Evolutionary conservation across 768 basidiomycete genomes (phyloP), one percentile per base, ranked within the genome.

Genomic region (Lactarius psammicola): DNA sequence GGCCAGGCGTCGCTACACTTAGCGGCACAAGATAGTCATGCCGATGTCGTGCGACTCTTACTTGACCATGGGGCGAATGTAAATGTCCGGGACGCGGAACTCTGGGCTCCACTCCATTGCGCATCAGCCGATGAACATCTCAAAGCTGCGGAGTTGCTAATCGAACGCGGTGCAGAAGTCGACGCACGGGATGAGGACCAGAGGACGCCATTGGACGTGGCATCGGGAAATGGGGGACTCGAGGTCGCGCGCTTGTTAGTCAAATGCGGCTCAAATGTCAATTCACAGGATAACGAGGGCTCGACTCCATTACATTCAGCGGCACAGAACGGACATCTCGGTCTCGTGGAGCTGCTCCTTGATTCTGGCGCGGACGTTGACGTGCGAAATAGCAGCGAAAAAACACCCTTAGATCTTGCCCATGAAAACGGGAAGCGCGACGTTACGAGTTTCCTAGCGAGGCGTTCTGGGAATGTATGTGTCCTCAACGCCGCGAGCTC

Each of bases 71-170:
- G 57, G 2, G 57, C 49, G 7, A 17, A 23, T 18, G 26, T 26
- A 18, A 18, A 59, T 33, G 20, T 9, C 3, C 49, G 7, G 9
- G 2, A 23, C 1, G 13, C 1, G 2, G 0, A 26, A 0, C 17
- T 53, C 8, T 20, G 2, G 20, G 40, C 63, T 17, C 57, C 63
- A 15, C 49, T 59, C 3, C 63, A 64, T 33, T 4, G 31, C 11
- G 63, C 63, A 13, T 64, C 63, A 4, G 8, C 46, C 5, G 11
- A 54, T 2, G 63, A 57, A 2, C 57, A 53, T 33, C 28, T 53
- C 49, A 17, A n/a, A 17, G n/a, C 42, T 5, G 49, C 40, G 0
- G 36, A 42, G 5, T 11, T 64, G 5, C 38, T 64, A 5, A 53
- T 53, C 9, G 2, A 54, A 2, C 3, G 1, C 1, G 31, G 33